A percentile compares a stretch with the other conserved stretches of the same genome.
Evolutionary conservation across 2,329 filamentous ascomycete genomes (phyloP).

Genomic region (Pestalotiopsis fici): DNA sequence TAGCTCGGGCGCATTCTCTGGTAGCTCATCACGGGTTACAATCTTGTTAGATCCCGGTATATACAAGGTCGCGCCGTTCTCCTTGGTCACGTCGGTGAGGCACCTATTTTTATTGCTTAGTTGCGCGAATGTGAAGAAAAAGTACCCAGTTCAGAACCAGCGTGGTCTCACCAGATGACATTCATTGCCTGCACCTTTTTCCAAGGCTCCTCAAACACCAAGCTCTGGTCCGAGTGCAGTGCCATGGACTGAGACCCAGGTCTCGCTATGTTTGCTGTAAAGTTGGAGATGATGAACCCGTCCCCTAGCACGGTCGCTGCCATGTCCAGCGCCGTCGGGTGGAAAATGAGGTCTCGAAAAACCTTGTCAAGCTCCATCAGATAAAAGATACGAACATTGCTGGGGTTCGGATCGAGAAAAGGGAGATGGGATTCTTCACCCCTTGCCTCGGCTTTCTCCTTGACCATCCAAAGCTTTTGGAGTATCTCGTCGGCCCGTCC

Average conservation of each 20-base stretch:
- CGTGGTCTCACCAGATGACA: slow-evolving; percentile 26
- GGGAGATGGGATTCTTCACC: slow-evolving; percentile 25
- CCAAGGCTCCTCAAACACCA: slow-evolving; percentile 34
- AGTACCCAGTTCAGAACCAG: neutral
- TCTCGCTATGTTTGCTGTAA: slow-evolving; percentile 35
- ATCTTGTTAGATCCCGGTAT: slow-evolving; percentile 19
- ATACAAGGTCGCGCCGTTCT: slow-evolving; percentile 28
- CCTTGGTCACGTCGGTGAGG: slow-evolving; percentile 27
- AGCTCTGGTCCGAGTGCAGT: slow-evolving; percentile 32
- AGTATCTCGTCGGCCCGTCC: slow-evolving; percentile 19
- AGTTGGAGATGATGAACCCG: slow-evolving; percentile 32
- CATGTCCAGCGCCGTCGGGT: slow-evolving; percentile 26
- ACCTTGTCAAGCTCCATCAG: slow-evolving; percentile 28
- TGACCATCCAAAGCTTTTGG: slow-evolving; percentile 25
- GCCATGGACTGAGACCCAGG: slow-evolving; percentile 31
- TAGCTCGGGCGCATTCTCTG: slow-evolving; percentile 23
- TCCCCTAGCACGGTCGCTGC: slow-evolving; percentile 28
- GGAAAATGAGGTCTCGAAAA: slow-evolving; percentile 21
- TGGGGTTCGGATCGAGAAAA: slow-evolving; percentile 27
- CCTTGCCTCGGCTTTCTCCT: slow-evolving; percentile 19
- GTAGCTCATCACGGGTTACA: slow-evolving; percentile 12
- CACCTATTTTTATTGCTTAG: slow-evolving; percentile 13
- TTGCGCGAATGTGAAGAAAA: neutral
- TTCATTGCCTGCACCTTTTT: slow-evolving; percentile 17
- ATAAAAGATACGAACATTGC: slow-evolving; percentile 31